These are phyloP conservation scores for Penstemon eatonii DNA, from an alignment of 257 asterid genomes.

Conservation along the genomic window DNA sequence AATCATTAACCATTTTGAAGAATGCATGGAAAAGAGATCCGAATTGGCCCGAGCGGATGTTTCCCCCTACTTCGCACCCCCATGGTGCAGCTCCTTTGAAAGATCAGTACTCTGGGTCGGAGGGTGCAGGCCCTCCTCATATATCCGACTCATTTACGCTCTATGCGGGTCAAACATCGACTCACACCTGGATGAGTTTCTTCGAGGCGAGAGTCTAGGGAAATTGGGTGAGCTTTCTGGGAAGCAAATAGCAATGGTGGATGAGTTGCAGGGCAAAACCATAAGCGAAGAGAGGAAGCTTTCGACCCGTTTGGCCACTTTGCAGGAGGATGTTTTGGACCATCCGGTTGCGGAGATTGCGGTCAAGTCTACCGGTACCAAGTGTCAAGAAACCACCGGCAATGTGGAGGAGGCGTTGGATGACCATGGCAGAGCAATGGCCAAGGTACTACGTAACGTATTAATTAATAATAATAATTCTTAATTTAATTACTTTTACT, in stretches of 20 bases:
- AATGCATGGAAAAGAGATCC: constrained; percentile 33
- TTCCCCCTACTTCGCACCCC: constrained; percentile 48
- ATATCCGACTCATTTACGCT: constrained; percentile 44
- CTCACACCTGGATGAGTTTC: constrained; percentile 33
- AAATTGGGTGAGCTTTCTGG: constrained; percentile 35
- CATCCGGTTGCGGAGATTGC: constrained; percentile 40
- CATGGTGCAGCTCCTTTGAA: constrained; percentile 55
- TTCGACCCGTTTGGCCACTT: constrained; percentile 29
- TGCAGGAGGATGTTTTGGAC: constrained; percentile 50
- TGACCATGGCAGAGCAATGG: constrained; percentile 35
- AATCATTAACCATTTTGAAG: constrained; percentile 32
- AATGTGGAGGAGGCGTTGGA: constrained; percentile 37
- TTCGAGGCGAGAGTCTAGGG: constrained; percentile 34
- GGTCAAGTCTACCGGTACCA: neutral
- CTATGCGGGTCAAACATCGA: constrained; percentile 45
- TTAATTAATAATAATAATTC: too few species aligned
- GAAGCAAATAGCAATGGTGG: constrained; percentile 36
- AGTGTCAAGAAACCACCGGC: neutral
- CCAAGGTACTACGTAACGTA: too few species aligned
- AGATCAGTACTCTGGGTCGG: constrained; percentile 58
- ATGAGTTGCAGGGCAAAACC: constrained; percentile 39
- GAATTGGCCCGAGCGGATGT: constrained; percentile 35
- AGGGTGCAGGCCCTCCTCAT: constrained; percentile 58
- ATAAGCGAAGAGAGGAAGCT: constrained; percentile 40
- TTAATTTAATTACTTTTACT: too few species aligned